Evolutionary conservation across 805 yeast species (phyloP), one percentile per base, ranked within the genome.

Genomic region (Maudiozyma turicensis): DNA sequence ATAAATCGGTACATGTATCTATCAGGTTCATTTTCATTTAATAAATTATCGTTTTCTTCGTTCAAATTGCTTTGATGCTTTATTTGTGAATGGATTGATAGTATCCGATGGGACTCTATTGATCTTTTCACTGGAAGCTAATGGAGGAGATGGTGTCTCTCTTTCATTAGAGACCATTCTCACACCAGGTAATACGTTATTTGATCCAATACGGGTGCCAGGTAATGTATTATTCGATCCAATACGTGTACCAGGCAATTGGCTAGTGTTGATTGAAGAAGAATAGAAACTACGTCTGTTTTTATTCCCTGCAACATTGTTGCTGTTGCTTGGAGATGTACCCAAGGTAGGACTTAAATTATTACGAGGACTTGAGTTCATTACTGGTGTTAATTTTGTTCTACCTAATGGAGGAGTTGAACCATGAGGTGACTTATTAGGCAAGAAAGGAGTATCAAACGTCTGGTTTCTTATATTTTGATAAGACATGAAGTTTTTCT

Each of bases 111-210:
- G 30, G 13, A 13, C 8, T 39, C 30, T 39, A 39, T 15, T 39
- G 13, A 11, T n/a, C 15, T 11, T 26, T 40, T 46, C 44, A 11
- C 43, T 42, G 2, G 45, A n/a, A 20, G 41, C 41, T 39, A 39
- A 26, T 11, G 41, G 41, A 20, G 32, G 40, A 11, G 26, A n/a
- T n/a, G 8, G 15, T 29, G 31, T 40, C 20, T 40, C 14, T 7
- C 11, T 38, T 38, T 38, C 40, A 9, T 28, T 34, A 14, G 45
- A 43, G 10, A 40, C 20, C 45, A 20, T 43, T 34, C 39, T 47
- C 46, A 47, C 32, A 38, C 50, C 50, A 8, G 50, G 50, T 29
- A 47, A 43, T 9, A 26, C 26, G 14, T 40, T 14, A 15, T n/a
- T 29, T 9, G 40, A 37, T 3, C 50, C 50, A 20, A 33, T 14